phyloP scores from a whole-genome alignment of 2,329 filamentous ascomycete species.

The Xylariaceae sp. region DNA sequence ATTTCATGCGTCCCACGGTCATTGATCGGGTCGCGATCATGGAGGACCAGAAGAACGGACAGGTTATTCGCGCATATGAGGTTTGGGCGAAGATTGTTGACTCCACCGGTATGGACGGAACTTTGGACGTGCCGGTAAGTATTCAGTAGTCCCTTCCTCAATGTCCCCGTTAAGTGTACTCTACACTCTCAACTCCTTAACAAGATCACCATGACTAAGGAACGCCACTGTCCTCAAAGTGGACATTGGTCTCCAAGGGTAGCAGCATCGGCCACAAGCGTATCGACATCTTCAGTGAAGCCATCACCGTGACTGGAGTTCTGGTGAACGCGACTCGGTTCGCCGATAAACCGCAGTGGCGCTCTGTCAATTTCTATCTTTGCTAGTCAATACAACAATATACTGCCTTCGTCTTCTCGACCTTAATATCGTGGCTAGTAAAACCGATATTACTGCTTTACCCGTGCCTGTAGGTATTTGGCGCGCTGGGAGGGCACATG shows the following conservation, averaged over 20 bases:
- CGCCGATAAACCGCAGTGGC: background rate
- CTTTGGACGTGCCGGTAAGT: background rate
- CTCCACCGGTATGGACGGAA: background rate
- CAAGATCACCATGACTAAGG: background rate
- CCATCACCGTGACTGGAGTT: background rate
- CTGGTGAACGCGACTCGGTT: background rate
- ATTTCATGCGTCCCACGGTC: background rate
- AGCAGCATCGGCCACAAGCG: background rate
- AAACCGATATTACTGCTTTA: no score
- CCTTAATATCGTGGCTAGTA: no score
- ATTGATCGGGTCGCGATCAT: background rate
- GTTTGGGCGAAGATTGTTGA: background rate
- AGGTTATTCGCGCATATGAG: background rate
- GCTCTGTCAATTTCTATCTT: background rate
- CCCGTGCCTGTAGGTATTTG: no score
- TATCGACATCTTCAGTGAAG: background rate
- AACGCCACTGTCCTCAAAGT: background rate
- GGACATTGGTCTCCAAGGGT: background rate
- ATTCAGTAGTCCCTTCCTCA: no score
- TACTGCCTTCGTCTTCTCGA: no score
- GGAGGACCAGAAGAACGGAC: background rate
- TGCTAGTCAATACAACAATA: no score
- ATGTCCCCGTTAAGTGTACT: no score
- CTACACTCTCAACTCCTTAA: no score
- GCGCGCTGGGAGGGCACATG: no score